Evolutionary conservation across 169 alveolate genomes (phyloP).

Genomic region (Plasmodium blacklocki): DNA sequence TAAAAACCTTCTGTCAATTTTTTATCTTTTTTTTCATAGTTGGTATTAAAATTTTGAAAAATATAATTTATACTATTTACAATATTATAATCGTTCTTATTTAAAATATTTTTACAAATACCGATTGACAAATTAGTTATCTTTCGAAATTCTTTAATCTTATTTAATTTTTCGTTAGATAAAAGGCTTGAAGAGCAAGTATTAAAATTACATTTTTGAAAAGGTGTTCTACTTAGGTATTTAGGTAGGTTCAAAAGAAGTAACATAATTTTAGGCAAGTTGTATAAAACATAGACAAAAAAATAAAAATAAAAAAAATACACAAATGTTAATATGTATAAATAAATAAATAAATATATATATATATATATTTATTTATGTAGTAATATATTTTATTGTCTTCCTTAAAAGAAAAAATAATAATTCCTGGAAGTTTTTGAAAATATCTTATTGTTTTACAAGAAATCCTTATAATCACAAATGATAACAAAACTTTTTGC

Average conservation of each 20-base stretch:
- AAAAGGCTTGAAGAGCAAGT: constrained; percentile 1
- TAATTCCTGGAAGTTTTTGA: too few species aligned
- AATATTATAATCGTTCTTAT: constrained; percentile 57
- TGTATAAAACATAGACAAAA: too few species aligned
- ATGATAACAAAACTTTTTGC: too few species aligned
- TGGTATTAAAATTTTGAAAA: constrained; percentile 52
- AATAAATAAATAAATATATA: background rate
- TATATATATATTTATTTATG: background rate
- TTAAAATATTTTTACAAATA: constrained; percentile 57
- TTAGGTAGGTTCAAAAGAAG: background rate
- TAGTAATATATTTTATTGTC: too few species aligned
- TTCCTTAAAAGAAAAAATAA: too few species aligned
- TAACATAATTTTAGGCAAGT: too few species aligned
- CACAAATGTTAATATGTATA: background rate
- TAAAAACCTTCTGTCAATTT: constrained; percentile 70
- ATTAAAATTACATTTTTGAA: constrained; percentile 16
- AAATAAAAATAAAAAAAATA: background rate
- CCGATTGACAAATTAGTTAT: constrained; percentile 56
- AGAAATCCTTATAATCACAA: too few species aligned
- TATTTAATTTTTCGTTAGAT: constrained; percentile 37
- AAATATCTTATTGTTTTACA: too few species aligned
- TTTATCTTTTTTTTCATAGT: constrained; percentile 28
- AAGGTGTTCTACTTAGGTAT: background rate
- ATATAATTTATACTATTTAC: constrained; percentile 59
- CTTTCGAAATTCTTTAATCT: constrained; percentile 66